These are phyloP conservation scores for Epichloe glyceriae DNA, from an alignment of 2,329 filamentous ascomycete species.

Conservation along the genomic window DNA sequence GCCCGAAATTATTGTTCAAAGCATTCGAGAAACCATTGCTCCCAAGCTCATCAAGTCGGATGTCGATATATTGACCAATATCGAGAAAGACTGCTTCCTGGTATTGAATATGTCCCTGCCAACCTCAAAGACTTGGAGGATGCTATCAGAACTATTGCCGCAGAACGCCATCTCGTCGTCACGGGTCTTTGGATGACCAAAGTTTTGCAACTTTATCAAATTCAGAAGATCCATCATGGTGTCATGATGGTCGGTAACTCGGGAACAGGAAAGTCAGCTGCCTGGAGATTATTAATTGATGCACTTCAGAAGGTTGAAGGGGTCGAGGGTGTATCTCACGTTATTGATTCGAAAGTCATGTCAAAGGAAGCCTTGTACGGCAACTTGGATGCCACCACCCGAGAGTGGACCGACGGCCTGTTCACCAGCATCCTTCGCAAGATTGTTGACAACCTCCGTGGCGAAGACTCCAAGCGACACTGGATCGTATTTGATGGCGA, in stretches of 20 bases:
- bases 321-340: slow-evolving; percentile 86
- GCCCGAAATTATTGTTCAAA: slow-evolving; percentile 96
- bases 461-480: slow-evolving; percentile 90
- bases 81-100: slow-evolving; percentile 78
- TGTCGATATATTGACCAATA: slow-evolving; percentile 73
- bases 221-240: slow-evolving; percentile 95
- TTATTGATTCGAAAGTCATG: slow-evolving; percentile 99
- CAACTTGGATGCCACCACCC: slow-evolving; percentile 87
- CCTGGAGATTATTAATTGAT: slow-evolving; percentile 86
- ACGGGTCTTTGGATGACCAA: slow-evolving; percentile 97
- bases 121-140: slow-evolving; percentile 67
- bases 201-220: slow-evolving; percentile 91
- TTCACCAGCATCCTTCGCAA: slow-evolving; percentile 97
- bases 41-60: slow-evolving; percentile 91
- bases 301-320: slow-evolving; percentile 84
- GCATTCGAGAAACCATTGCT: slow-evolving; percentile 93
- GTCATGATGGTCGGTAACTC: slow-evolving; percentile 99
- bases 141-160: slow-evolving; percentile 71
- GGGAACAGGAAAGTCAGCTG: slow-evolving; percentile 90
- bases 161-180: slow-evolving; percentile 74
- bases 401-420: slow-evolving; percentile 97
- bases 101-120: slow-evolving; percentile 83
- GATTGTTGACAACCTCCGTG: slow-evolving; percentile 96
- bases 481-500: slow-evolving; percentile 99
- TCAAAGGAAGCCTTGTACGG: slow-evolving; percentile 96